phyloP scores from a whole-genome alignment of 768 basidiomycete species.

The Trametes cubensis region DNA sequence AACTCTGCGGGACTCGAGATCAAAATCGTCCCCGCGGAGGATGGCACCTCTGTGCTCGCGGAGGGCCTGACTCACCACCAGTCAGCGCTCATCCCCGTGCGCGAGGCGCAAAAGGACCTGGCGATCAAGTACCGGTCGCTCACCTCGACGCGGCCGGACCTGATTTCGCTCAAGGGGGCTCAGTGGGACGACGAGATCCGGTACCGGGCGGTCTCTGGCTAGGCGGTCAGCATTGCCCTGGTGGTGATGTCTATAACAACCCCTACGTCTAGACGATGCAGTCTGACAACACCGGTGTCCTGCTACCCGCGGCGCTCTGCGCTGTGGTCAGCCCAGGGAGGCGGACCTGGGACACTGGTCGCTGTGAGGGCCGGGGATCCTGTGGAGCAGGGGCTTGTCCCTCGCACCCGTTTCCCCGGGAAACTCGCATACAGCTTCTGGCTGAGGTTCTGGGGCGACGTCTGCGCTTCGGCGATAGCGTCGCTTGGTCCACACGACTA shows the following conservation, averaged over 20 bases:
- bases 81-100: slow-evolving; percentile 21
- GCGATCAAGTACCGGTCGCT: slow-evolving; percentile 26
- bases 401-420: background rate
- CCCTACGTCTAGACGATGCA: background rate
- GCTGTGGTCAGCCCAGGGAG: slow-evolving; percentile 3
- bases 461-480: background rate
- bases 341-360: background rate
- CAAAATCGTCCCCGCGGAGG: slow-evolving; percentile 12
- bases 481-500: background rate
- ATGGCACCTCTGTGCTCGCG: slow-evolving; percentile 14
- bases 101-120: slow-evolving; percentile 22
- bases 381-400: slow-evolving; percentile 1
- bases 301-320: slow-evolving; percentile 1
- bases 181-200: slow-evolving; percentile 16
- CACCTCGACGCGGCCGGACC: slow-evolving; percentile 17
- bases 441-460: slow-evolving; percentile 1
- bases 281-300: background rate
- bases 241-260: background rate
- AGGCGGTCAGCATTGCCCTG: slow-evolving; percentile 1
- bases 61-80: slow-evolving; percentile 24
- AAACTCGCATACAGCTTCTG: background rate
- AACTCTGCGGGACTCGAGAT: slow-evolving; percentile 12
- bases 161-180: slow-evolving; percentile 19
- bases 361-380: slow-evolving; percentile 1
- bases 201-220: slow-evolving; percentile 19